These are phyloP conservation scores for Talaromyces wortmannii DNA, from an alignment of 495 filamentous ascomycete genomes.

Conservation along the genomic window DNA sequence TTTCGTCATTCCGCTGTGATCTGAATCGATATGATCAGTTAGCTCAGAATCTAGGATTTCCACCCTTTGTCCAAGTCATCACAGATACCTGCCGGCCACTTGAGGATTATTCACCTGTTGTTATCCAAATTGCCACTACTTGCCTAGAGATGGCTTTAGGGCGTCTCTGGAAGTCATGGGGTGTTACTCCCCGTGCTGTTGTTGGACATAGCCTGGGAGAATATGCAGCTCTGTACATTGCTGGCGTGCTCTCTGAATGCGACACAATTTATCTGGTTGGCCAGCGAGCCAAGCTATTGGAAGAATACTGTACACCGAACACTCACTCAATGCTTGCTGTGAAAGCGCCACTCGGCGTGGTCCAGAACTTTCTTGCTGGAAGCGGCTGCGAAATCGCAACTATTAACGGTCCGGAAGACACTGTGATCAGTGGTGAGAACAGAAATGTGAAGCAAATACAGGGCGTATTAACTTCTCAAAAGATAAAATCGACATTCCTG, in stretches of 20 bases:
- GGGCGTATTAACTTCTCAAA: slow-evolving; percentile 46
- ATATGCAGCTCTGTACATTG: slow-evolving; percentile 76
- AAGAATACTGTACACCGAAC: slow-evolving; percentile 58
- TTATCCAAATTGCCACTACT: slow-evolving; percentile 69
- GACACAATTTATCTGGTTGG: slow-evolving; percentile 81
- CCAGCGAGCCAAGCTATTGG: slow-evolving; percentile 64
- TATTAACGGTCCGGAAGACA: slow-evolving; percentile 42
- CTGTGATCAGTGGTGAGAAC: slow-evolving; percentile 40
- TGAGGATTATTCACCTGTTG: slow-evolving; percentile 59
- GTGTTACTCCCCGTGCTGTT: slow-evolving; percentile 66
- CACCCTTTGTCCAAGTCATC: slow-evolving; percentile 52
- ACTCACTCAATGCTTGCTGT: slow-evolving; percentile 58
- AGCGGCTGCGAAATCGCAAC: slow-evolving; percentile 38
- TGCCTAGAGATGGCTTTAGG: slow-evolving; percentile 82
- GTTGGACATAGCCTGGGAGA: slow-evolving; percentile 84
- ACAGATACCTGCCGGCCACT: slow-evolving; percentile 41
- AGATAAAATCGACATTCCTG: slow-evolving; percentile 61
- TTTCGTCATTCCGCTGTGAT: slow-evolving; percentile 61
- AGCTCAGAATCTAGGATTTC: slow-evolving; percentile 59
- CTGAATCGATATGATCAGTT: slow-evolving; percentile 58
- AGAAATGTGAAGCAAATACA: slow-evolving; percentile 47
- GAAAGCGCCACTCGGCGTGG: slow-evolving; percentile 23
- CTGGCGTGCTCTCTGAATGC: slow-evolving; percentile 69
- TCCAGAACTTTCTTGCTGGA: slow-evolving; percentile 19
- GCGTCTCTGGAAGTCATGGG: slow-evolving; percentile 73